A percentile compares a stretch with the other conserved stretches of the same genome.
phyloP scores from a whole-genome alignment of 2,329 filamentous ascomycete species.

The Coniochaeta hoffmannii region DNA sequence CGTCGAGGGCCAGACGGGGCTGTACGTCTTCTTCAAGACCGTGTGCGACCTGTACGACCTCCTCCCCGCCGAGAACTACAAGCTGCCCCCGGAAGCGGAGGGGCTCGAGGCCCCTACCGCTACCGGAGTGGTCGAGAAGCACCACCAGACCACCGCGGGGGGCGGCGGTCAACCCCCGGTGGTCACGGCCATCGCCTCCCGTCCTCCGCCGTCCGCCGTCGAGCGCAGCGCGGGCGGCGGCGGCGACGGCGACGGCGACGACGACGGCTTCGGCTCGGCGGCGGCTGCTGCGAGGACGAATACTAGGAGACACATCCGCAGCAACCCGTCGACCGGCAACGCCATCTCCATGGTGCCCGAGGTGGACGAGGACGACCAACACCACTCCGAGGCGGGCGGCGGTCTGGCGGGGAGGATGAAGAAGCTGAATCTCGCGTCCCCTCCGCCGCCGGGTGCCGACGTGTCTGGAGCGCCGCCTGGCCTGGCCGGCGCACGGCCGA shows the following conservation, averaged over 20 bases:
- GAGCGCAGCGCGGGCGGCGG: constrained; percentile 4
- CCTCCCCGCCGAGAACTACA: constrained; percentile 91
- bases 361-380: constrained; percentile 67
- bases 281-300: constrained; percentile 55
- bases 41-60: constrained; percentile 90
- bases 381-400: constrained; percentile 27
- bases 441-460: constrained; percentile 21
- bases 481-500: not conserved
- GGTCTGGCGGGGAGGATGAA: constrained; percentile 38
- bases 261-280: constrained; percentile 43
- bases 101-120: constrained; percentile 50
- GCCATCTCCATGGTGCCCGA: constrained; percentile 77
- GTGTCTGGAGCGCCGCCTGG: too few relatives aligned
- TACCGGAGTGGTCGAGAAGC: constrained; percentile 3
- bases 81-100: constrained; percentile 87
- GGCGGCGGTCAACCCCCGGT: constrained; percentile 5
- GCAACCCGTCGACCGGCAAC: constrained; percentile 72
- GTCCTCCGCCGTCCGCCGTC: not conserved
- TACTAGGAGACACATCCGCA: constrained; percentile 72
- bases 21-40: constrained; percentile 95
- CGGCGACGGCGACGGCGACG: constrained; percentile 27
- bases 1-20: constrained; percentile 79
- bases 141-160: constrained; percentile 7
- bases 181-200: not conserved
- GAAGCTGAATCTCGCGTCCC: constrained; percentile 24